These are phyloP conservation scores for Talaromyces sp. DNA, from an alignment of 2,329 filamentous ascomycete genomes.

Conservation along the genomic window DNA sequence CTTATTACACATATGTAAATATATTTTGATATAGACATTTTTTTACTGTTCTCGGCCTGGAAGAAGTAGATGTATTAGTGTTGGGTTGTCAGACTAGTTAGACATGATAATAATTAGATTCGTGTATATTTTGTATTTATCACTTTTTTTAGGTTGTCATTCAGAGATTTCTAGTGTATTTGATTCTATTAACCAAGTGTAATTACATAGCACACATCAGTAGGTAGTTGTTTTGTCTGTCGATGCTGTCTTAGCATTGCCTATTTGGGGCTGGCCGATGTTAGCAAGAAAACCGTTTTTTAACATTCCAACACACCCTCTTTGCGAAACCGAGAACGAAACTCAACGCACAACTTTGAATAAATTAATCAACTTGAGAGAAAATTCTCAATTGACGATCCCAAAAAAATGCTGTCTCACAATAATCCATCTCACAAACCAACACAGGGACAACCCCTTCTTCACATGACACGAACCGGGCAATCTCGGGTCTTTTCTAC, in stretches of 20 bases:
- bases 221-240: neutral
- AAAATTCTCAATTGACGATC: neutral
- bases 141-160: neutral
- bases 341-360: neutral
- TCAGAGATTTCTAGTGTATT: no score
- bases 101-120: neutral
- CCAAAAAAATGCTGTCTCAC: neutral
- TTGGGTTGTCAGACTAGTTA: neutral
- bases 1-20: neutral
- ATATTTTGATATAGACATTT: neutral
- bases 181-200: no score
- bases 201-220: no score
- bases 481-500: neutral
- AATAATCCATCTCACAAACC: neutral
- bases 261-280: neutral
- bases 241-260: neutral
- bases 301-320: neutral
- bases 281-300: neutral
- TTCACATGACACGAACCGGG: neutral
- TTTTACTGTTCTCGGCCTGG: neutral
- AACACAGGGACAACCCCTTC: neutral
- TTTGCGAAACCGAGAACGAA: neutral
- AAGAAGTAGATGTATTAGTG: neutral
- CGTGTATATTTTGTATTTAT: neutral
- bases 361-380: neutral